Conservation (phyloP, 768 basidiomycete species). For the Boletus vermiculosoides region DNA sequence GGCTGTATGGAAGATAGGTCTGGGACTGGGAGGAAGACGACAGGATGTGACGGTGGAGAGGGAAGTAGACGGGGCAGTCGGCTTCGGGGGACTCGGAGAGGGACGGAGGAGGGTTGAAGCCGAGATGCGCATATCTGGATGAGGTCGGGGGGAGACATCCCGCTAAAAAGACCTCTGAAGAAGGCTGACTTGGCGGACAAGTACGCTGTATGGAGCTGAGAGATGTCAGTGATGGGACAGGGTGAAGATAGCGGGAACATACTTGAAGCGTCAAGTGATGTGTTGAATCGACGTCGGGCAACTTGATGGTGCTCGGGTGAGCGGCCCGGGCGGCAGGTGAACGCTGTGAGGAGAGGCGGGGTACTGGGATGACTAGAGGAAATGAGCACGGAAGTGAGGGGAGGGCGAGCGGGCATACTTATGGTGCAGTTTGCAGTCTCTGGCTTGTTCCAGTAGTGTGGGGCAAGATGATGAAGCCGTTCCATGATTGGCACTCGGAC, state of each 20-base stretch:
- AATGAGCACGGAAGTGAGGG: background rate
- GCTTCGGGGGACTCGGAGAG: constrained; percentile 40
- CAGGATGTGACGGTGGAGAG: constrained; percentile 59
- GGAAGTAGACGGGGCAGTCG: constrained; percentile 69
- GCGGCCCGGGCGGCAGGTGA: constrained; percentile 9
- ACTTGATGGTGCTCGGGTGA: constrained; percentile 28
- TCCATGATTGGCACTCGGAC: background rate
- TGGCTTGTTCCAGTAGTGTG: constrained; percentile 70
- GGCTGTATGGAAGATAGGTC: constrained; percentile 70
- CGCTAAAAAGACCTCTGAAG: constrained; percentile 68
- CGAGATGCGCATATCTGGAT: constrained; percentile 36
- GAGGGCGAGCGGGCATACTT: constrained; percentile 40
- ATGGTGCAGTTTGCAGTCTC: constrained; percentile 80
- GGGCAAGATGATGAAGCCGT: constrained; percentile 43
- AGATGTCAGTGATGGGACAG: constrained; percentile 6
- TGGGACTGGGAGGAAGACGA: constrained; percentile 71
- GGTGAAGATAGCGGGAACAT: constrained; percentile 16
- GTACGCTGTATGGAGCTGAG: constrained; percentile 76
- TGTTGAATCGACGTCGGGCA: constrained; percentile 48
- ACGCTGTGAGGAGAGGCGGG: constrained; percentile 8
- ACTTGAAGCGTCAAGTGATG: constrained; percentile 66
- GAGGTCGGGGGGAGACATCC: constrained; percentile 60
- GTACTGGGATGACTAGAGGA: constrained; percentile 47
- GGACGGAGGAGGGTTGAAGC: constrained; percentile 25
- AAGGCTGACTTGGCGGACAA: constrained; percentile 80